Evolutionary conservation across 2,329 filamentous ascomycete genomes (phyloP).

Genomic region (Cyanodermella asteris): DNA sequence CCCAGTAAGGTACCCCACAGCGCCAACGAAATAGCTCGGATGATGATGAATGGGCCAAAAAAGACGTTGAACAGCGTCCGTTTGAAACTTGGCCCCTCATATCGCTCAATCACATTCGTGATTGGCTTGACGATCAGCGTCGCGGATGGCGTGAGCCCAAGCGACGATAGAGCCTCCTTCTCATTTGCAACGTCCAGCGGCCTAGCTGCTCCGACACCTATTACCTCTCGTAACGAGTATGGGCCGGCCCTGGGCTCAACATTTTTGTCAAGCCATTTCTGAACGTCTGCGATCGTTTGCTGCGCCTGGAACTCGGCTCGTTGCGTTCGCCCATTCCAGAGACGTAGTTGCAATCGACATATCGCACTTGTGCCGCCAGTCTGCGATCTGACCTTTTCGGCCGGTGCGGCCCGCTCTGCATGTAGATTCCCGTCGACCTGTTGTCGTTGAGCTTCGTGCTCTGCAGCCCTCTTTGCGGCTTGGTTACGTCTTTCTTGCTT

Average conservation of each 20-base stretch:
- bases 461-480: constrained; percentile 4
- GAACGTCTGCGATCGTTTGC: constrained; percentile 39
- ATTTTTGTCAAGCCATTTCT: constrained; percentile 53
- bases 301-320: constrained; percentile 46
- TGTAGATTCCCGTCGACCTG: background rate
- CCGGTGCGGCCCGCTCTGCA: constrained; percentile 5
- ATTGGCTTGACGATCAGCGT: constrained; percentile 66
- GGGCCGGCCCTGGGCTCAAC: constrained; percentile 36
- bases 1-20: constrained; percentile 24
- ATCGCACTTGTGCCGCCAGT: too few relatives aligned
- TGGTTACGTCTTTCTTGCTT: constrained; percentile 3
- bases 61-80: constrained; percentile 17
- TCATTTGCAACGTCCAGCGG: constrained; percentile 59
- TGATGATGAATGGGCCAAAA: constrained; percentile 16
- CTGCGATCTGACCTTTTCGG: constrained; percentile 13
- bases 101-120: constrained; percentile 34
- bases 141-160: constrained; percentile 56
- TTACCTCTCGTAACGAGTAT: constrained; percentile 67
- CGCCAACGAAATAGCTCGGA: constrained; percentile 9
- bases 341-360: constrained; percentile 52
- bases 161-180: constrained; percentile 38
- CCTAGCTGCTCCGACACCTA: constrained; percentile 55
- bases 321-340: constrained; percentile 68
- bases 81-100: constrained; percentile 24
- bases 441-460: constrained; percentile 8